A percentile compares a stretch with the other conserved stretches of the same genome.
These are phyloP conservation scores for Cicer judaicum DNA, from an alignment of 306 rosid genomes.

Conservation along the genomic window DNA sequence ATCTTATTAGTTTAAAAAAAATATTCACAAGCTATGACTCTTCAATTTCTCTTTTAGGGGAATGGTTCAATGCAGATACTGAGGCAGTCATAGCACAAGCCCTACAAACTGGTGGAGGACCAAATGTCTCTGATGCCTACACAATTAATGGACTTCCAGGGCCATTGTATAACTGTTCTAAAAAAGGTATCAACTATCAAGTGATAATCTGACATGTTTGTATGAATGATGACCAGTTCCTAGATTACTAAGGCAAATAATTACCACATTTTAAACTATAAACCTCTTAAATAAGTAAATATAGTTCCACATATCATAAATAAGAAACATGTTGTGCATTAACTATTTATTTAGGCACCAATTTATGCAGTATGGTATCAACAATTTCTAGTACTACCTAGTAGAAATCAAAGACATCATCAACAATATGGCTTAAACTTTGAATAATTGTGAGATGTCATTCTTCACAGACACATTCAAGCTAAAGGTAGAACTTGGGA, in stretches of 20 bases:
- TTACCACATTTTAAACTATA: no score
- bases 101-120: conserved; percentile 65
- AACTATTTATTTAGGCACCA: neutral
- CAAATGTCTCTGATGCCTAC: conserved; percentile 76
- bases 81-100: conserved; percentile 67
- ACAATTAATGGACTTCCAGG: conserved; percentile 71
- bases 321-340: neutral
- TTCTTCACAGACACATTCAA: conserved; percentile 55
- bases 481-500: conserved; percentile 56
- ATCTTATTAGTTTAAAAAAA: no score
- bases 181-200: conserved; percentile 47
- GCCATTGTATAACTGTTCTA: conserved; percentile 63
- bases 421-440: neutral
- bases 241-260: no score
- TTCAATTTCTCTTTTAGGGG: conserved; percentile 47
- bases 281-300: no score
- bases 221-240: no score
- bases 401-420: no score
- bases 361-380: no score
- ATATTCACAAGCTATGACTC: no score
- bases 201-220: no score
- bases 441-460: neutral
- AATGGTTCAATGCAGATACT: conserved; percentile 68
- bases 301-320: no score
- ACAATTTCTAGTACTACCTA: no score